A percentile compares a stretch with the other conserved stretches of the same genome.
Conservation (phyloP, 805 yeast species). For the Candida coquimbonensis region DNA sequence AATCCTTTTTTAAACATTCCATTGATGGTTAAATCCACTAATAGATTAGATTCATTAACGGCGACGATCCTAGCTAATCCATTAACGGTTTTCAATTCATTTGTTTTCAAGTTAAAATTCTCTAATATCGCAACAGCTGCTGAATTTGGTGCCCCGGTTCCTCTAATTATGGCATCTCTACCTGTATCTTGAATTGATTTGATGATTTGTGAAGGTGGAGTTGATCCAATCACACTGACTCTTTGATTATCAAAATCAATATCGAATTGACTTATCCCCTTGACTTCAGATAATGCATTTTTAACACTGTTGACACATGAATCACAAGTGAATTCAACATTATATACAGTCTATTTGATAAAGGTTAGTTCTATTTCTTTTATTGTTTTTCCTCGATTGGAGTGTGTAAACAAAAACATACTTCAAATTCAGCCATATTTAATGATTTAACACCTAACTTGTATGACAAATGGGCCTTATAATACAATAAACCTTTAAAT, state of each 20-base stretch:
- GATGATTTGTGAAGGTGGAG: conserved; percentile 73
- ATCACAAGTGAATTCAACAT: conserved; percentile 78
- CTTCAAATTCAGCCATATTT: conserved; percentile 5
- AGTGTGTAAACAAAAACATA: not conserved
- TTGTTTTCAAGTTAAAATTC: conserved; percentile 41
- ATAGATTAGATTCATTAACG: conserved; percentile 42
- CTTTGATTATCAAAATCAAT: conserved; percentile 53
- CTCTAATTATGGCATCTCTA: conserved; percentile 85
- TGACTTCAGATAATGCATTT: conserved; percentile 41
- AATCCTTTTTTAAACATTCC: conserved; percentile 53
- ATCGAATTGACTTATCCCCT: conserved; percentile 44
- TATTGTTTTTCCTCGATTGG: not conserved
- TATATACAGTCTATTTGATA: conserved; percentile 48
- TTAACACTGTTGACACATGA: conserved; percentile 26
- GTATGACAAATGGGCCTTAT: too few relatives aligned
- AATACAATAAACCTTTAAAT: not conserved
- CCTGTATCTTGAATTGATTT: conserved; percentile 66
- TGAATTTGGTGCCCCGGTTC: conserved; percentile 78
- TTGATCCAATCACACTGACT: conserved; percentile 60
- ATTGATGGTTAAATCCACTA: conserved; percentile 73
- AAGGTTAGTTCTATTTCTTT: not conserved
- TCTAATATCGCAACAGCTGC: conserved; percentile 92
- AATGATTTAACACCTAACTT: not conserved
- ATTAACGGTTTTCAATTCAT: conserved; percentile 48
- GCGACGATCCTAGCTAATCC: conserved; percentile 85